phyloP scores from a whole-genome alignment of 768 basidiomycete genomes.

The Piloderma croceum region DNA sequence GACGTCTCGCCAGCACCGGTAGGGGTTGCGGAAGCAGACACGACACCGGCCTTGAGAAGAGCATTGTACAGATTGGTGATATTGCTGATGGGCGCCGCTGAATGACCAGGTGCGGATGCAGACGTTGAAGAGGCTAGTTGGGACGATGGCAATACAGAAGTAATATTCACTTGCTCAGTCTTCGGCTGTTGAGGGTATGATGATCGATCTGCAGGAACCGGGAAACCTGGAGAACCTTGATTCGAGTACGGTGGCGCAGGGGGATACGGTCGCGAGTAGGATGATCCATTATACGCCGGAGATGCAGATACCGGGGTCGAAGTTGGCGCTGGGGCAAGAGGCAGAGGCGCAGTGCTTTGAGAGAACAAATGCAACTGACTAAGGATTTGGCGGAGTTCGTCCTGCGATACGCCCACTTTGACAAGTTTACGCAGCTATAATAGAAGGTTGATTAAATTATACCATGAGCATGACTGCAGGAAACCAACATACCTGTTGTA shows the following conservation, averaged over 20 bases:
- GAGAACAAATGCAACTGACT: conserved; percentile 60
- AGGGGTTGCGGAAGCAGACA: conserved; percentile 49
- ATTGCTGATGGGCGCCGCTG: conserved; percentile 32
- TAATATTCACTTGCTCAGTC: too few relatives aligned
- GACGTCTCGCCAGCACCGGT: conserved; percentile 40
- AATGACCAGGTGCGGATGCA: conserved; percentile 25
- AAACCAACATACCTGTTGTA: conserved; percentile 64
- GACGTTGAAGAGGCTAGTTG: conserved; percentile 17
- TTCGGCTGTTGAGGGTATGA: too few relatives aligned
- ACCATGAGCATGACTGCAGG: conserved; percentile 9
- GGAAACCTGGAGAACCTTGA: too few relatives aligned
- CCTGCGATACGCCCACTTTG: conserved; percentile 74
- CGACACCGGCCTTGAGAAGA: conserved; percentile 75
- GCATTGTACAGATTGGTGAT: conserved; percentile 60
- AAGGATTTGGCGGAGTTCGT: conserved; percentile 73
- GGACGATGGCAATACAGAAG: too few relatives aligned
- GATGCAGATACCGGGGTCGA: too few relatives aligned
- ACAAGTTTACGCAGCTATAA: conserved; percentile 63
- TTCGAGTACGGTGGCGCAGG: too few relatives aligned
- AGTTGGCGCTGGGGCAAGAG: conserved; percentile 25
- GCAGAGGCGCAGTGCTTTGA: conserved; percentile 37
- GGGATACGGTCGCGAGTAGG: too few relatives aligned
- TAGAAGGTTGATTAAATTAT: too few relatives aligned
- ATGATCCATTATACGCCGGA: too few relatives aligned
- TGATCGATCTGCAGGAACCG: too few relatives aligned